Base-by-base conservation (phyloP, 2,329 filamentous ascomycete species). In the Colletotrichum abscissum region DNA sequence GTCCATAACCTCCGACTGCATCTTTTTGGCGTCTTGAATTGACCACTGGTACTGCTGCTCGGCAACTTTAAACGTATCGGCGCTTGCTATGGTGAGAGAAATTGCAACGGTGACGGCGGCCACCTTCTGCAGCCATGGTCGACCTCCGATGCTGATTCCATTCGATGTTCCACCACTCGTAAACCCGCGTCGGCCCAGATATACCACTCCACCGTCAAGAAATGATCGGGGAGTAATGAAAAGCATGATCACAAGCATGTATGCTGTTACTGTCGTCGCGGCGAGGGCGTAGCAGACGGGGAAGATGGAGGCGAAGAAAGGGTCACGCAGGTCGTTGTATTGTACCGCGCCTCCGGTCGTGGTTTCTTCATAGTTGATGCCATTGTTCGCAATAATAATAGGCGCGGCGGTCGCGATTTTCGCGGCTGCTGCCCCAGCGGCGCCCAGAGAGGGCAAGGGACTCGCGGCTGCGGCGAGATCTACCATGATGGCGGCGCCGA, bases 151-250 rank as follows among this genome's bases (percentile, higher is more conserved):
- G 67, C 92, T 95, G 67, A 97, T 92, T 63, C 95, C 90, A 35
- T 92, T 90, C 16, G 92, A 92, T 3, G 94, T 94, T 64, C 94
- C 92, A 80, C 93, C 94, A 62, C 95, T 97, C 83, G 98, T 95
- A 72, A 95, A 95, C 80, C 95, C 94, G 79, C 94, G 91, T 30
- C 93, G 89, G 56, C 94, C 93, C 62, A 97, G 86, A 72, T 97
- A 92, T 57, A 96, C 94, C 60, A 94, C 91, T 26, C 95, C 94
- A 67, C 95, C 95, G 72, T 97, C 92, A 75, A 97, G 92, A 81
- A 97, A 98, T 4, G 97, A 98, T 64, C 96, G 92, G n/a, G 96
- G 96, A 0, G 95, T 97, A 78, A 98, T 95, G 80, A 98, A 91
- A 49, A 98, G 91, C 89, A 98, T 97, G 75, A 98, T 94, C 77